phyloP scores from a whole-genome alignment of 2,329 filamentous ascomycete species.

The Drechslerella coelobrocha region DNA sequence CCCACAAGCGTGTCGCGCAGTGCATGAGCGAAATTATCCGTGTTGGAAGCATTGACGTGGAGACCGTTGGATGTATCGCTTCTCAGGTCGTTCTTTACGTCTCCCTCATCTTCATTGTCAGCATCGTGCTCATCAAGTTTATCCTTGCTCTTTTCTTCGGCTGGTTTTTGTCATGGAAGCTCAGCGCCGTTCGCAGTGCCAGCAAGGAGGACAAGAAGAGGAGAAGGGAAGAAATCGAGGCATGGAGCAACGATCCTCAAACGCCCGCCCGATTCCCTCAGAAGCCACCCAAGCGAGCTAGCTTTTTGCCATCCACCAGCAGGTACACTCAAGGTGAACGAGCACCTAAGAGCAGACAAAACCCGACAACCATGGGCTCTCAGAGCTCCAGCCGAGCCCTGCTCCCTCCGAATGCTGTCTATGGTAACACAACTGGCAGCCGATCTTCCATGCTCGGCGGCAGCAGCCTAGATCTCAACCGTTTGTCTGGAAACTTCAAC shows the following conservation, averaged over 20 bases:
- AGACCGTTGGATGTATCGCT: constrained; percentile 95
- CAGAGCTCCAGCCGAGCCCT: constrained; percentile 78
- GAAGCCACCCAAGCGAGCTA: constrained; percentile 75
- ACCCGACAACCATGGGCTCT: constrained; percentile 92
- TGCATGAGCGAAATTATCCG: constrained; percentile 94
- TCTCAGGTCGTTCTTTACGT: constrained; percentile 96
- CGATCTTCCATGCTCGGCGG: constrained; percentile 63
- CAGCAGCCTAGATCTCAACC: constrained; percentile 57
- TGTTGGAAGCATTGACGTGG: constrained; percentile 93
- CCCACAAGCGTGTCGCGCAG: constrained; percentile 80
- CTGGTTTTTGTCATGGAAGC: constrained; percentile 84
- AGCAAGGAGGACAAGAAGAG: constrained; percentile 88
- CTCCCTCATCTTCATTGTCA: constrained; percentile 86
- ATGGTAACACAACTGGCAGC: constrained; percentile 67
- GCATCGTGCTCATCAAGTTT: constrained; percentile 86
- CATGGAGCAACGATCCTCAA: constrained; percentile 98
- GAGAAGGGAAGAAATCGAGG: constrained; percentile 91
- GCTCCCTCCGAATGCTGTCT: constrained; percentile 73
- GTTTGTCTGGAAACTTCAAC: constrained; percentile 57
- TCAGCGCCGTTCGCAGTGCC: constrained; percentile 73
- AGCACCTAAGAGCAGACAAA: constrained; percentile 62
- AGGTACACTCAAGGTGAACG: constrained; percentile 77
- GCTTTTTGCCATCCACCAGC: constrained; percentile 91
- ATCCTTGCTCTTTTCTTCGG: constrained; percentile 88
- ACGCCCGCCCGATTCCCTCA: constrained; percentile 76